A percentile compares a stretch with the other conserved stretches of the same genome.
phyloP scores from a whole-genome alignment of 2,329 filamentous ascomycete genomes.

The Thielaviopsis euricoi region DNA sequence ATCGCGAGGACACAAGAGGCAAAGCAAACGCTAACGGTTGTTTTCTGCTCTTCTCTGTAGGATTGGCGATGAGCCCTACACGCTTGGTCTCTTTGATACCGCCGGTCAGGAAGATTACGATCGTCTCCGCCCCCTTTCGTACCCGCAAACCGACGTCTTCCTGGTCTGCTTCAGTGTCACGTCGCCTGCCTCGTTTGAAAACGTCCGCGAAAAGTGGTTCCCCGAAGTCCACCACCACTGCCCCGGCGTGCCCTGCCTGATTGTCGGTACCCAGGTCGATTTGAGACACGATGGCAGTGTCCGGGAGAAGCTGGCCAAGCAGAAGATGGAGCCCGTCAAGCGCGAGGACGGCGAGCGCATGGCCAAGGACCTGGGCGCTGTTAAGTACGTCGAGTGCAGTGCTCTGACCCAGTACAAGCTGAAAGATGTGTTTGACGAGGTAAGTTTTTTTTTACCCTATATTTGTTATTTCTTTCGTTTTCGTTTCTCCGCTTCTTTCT shows the following conservation, averaged over 20 bases:
- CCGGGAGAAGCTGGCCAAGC: constrained; percentile 78
- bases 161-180: constrained; percentile 98
- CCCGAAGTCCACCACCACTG: constrained; percentile 98
- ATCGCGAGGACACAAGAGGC: no score
- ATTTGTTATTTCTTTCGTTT: background rate
- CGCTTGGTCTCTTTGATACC: constrained; percentile 92
- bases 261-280: constrained; percentile 96
- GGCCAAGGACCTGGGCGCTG: constrained; percentile 91
- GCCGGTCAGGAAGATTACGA: constrained; percentile 99
- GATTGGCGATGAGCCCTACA: constrained; percentile 98
- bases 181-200: constrained; percentile 93
- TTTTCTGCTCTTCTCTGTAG: constrained; percentile 28
- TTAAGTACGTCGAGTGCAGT: constrained; percentile 98
- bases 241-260: constrained; percentile 90
- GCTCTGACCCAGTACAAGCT: constrained; percentile 95
- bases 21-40: background rate
- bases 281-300: constrained; percentile 78
- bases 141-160: constrained; percentile 97
- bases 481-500: background rate
- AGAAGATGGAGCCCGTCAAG: constrained; percentile 87
- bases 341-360: constrained; percentile 90
- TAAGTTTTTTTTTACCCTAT: constrained; percentile 27
- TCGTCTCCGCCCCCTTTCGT: constrained; percentile 85
- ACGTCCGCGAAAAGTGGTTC: constrained; percentile 98
- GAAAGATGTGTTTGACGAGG: constrained; percentile 99